Conservation (phyloP, 2,329 filamentous ascomycete genomes). For the Diaporthe citrichinensis region DNA sequence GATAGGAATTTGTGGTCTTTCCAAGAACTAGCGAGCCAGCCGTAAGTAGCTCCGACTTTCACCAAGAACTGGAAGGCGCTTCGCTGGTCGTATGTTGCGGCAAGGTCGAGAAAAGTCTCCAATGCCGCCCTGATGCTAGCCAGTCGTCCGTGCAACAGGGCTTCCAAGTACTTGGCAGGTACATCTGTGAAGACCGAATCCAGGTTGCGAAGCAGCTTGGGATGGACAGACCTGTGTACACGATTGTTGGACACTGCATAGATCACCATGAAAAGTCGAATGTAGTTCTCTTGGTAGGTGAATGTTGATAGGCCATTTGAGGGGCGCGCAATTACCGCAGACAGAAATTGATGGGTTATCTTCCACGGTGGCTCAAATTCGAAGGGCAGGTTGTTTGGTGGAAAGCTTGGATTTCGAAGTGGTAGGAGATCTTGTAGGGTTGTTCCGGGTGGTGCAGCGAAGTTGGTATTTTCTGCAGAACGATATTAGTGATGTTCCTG, state of each 20-base stretch:
- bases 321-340: not conserved
- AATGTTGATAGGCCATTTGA: not conserved
- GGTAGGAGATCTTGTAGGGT: not conserved
- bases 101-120: not conserved
- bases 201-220: not conserved
- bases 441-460: not conserved
- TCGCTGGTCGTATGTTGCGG: not conserved
- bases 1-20: not conserved
- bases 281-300: not conserved
- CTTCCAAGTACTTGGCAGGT: not conserved
- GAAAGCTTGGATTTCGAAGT: not conserved
- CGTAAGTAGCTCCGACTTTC: not conserved
- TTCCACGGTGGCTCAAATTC: too few relatives aligned
- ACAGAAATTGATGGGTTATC: not conserved
- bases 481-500: not conserved
- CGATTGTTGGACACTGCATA: not conserved
- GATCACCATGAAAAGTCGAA: not conserved
- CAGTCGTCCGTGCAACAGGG: not conserved
- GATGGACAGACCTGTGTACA: too few relatives aligned
- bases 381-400: too few relatives aligned
- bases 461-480: not conserved
- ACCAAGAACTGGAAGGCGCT: not conserved
- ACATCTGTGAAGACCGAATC: not conserved
- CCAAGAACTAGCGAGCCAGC: not conserved
- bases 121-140: conserved; percentile 12